A percentile compares a stretch with the other conserved stretches of the same genome.
These are phyloP conservation scores for Boeremia exigua DNA, from an alignment of 2,329 filamentous ascomycete species.

Conservation along the genomic window DNA sequence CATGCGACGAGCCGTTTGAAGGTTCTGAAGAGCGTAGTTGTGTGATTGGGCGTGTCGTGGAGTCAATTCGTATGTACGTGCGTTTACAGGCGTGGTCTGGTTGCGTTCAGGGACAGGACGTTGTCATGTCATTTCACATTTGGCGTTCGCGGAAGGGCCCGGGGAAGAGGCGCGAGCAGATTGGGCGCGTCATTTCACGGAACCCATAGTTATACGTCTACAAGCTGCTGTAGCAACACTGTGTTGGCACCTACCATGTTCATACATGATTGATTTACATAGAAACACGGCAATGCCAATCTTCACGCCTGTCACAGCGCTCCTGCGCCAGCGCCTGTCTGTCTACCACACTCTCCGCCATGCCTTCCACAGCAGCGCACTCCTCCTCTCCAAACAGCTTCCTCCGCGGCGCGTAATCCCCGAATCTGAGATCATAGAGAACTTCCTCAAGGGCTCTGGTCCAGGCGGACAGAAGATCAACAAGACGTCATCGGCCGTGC, in stretches of 20 bases:
- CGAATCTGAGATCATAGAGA: constrained; percentile 81
- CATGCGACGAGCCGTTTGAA: constrained; percentile 25
- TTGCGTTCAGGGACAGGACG: constrained; percentile 6
- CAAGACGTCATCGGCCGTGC: constrained; percentile 95
- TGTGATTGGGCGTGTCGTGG: not conserved
- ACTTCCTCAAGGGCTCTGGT: constrained; percentile 88
- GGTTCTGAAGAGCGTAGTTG: not conserved
- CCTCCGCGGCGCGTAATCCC: constrained; percentile 78
- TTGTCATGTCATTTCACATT: constrained; percentile 17
- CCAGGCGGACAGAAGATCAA: constrained; percentile 98
- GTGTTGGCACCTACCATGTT: not conserved
- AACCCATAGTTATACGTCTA: not conserved
- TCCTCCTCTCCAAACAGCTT: constrained; percentile 31
- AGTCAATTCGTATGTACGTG: not conserved
- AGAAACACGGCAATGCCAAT: constrained; percentile 13
- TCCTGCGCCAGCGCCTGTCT: constrained; percentile 19
- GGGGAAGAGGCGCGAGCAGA: constrained; percentile 16
- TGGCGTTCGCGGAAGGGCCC: constrained; percentile 14
- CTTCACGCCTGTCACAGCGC: constrained; percentile 1
- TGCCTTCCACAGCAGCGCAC: constrained; percentile 9
- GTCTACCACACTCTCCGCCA: constrained; percentile 23
- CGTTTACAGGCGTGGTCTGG: not conserved
- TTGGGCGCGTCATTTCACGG: constrained; percentile 12
- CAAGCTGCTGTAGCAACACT: not conserved
- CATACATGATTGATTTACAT: not conserved